Evolutionary conservation across 2,329 filamentous ascomycete genomes (phyloP).

Genomic region (Dactylellina drechsleri): DNA sequence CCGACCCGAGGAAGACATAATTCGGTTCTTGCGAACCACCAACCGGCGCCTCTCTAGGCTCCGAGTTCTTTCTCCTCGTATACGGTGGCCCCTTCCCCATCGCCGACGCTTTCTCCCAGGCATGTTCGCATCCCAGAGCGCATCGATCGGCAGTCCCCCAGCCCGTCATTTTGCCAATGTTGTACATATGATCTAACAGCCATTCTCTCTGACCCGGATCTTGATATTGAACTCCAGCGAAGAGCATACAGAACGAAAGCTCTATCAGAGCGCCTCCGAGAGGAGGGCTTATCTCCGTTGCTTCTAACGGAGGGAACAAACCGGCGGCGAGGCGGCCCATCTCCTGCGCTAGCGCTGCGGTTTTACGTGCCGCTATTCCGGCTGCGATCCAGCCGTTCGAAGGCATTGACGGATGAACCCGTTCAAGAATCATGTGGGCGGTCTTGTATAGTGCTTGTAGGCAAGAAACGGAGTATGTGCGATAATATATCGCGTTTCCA

Average conservation of each 20-base stretch:
- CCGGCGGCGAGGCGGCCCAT: slow-evolving; percentile 85
- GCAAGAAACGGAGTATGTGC: slow-evolving; percentile 85
- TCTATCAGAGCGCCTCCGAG: slow-evolving; percentile 86
- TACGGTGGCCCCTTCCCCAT: slow-evolving; percentile 82
- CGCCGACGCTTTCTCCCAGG: slow-evolving; percentile 80
- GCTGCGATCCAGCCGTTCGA: slow-evolving; percentile 89
- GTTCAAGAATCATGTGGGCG: slow-evolving; percentile 81
- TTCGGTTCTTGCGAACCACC: slow-evolving; percentile 27
- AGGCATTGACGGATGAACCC: slow-evolving; percentile 88
- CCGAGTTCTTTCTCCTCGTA: slow-evolving; percentile 55
- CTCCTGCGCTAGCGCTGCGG: slow-evolving; percentile 74
- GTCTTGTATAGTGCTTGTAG: slow-evolving; percentile 90
- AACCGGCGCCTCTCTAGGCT: slow-evolving; percentile 46
- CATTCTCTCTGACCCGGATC: slow-evolving; percentile 78
- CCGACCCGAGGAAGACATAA: slow-evolving; percentile 47
- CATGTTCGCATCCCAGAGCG: slow-evolving; percentile 82
- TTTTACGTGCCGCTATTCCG: slow-evolving; percentile 77
- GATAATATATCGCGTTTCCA: slow-evolving; percentile 78
- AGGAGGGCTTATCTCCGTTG: slow-evolving; percentile 75
- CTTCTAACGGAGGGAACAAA: slow-evolving; percentile 67
- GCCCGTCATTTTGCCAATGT: slow-evolving; percentile 82
- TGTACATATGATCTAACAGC: slow-evolving; percentile 77
- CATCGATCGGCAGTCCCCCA: slow-evolving; percentile 87
- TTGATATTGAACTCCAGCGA: slow-evolving; percentile 82
- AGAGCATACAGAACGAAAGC: slow-evolving; percentile 82